A percentile compares a stretch with the other conserved stretches of the same genome.
These are phyloP conservation scores for Hymenoscyphus fructigenus DNA, from an alignment of 2,329 filamentous ascomycete species.

Conservation along the genomic window DNA sequence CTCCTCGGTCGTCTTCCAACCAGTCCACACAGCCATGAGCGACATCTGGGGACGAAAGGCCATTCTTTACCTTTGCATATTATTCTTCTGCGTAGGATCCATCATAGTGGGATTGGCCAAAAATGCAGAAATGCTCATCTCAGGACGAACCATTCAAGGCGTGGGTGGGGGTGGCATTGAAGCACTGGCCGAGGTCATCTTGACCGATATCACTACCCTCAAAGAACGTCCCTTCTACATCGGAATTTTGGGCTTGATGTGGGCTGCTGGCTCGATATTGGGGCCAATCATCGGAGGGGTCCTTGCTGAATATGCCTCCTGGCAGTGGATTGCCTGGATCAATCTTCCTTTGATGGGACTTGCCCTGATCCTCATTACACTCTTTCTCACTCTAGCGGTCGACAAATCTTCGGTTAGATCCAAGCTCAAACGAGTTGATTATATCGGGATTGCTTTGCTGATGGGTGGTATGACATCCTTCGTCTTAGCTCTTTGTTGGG, in stretches of 20 bases:
- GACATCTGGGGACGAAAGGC: slow-evolving; percentile 40
- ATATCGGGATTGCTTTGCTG: neutral
- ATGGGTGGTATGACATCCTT: slow-evolving; percentile 6
- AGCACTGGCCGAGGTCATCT: slow-evolving; percentile 46
- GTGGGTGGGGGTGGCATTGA: slow-evolving; percentile 47
- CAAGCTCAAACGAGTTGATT: slow-evolving; percentile 55
- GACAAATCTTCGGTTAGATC: neutral
- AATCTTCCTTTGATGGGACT: slow-evolving; percentile 8
- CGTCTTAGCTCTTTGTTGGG: slow-evolving; percentile 41
- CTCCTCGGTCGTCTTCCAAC: slow-evolving; percentile 47
- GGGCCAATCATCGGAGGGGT: slow-evolving; percentile 42
- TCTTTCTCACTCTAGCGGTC: neutral
- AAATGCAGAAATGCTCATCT: slow-evolving; percentile 31
- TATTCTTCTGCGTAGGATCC: slow-evolving; percentile 38
- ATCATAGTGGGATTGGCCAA: slow-evolving; percentile 36
- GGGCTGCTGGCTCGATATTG: slow-evolving; percentile 43
- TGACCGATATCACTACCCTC: slow-evolving; percentile 51
- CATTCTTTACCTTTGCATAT: slow-evolving; percentile 3
- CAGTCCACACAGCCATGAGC: slow-evolving; percentile 39
- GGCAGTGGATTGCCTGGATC: slow-evolving; percentile 13
- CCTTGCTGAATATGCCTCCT: slow-evolving; percentile 36
- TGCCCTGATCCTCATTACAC: neutral
- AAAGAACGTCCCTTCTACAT: slow-evolving; percentile 45
- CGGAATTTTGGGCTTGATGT: slow-evolving; percentile 39
- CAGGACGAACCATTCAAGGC: slow-evolving; percentile 42